phyloP scores from a whole-genome alignment of 2,329 filamentous ascomycete genomes.

The Calonectria honghensis region DNA sequence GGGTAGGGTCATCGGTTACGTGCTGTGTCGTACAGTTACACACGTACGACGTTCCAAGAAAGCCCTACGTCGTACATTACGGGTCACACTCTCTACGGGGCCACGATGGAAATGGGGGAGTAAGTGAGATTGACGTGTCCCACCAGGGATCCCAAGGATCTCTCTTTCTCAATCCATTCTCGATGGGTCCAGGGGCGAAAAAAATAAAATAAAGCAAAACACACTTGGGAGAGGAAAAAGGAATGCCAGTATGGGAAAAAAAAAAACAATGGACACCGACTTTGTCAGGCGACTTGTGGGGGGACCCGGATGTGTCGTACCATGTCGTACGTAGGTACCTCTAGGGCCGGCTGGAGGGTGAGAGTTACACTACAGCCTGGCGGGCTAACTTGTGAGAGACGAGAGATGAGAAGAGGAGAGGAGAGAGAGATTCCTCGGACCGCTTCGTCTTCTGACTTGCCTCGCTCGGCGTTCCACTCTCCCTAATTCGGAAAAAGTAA shows the following conservation, averaged over 20 bases:
- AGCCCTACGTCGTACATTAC: constrained; percentile 36
- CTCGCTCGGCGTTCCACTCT: constrained; percentile 23
- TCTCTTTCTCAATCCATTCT: constrained; percentile 52
- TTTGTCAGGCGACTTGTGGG: constrained; percentile 30
- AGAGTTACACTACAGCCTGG: constrained; percentile 24
- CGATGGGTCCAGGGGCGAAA: constrained; percentile 45
- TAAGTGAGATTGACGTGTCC: constrained; percentile 52
- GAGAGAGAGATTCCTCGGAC: constrained; percentile 30
- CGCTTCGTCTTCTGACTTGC: constrained; percentile 22
- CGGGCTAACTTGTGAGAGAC: constrained; percentile 19
- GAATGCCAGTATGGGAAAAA: constrained; percentile 16
- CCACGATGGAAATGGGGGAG: constrained; percentile 32
- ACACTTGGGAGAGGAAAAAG: constrained; percentile 26
- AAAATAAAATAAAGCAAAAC: constrained; percentile 39
- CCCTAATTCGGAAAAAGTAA: constrained; percentile 37
- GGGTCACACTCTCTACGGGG: constrained; percentile 20
- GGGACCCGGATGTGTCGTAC: constrained; percentile 28
- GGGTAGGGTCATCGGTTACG: not conserved
- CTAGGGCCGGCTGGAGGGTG: constrained; percentile 20
- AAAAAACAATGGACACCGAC: constrained; percentile 26
- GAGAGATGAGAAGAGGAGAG: constrained; percentile 32
- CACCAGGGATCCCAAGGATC: constrained; percentile 40
- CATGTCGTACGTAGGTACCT: constrained; percentile 34
- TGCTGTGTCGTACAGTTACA: constrained; percentile 15
- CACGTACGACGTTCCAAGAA: constrained; percentile 13